Percentiles rank a stretch among this genome's conserved stretches.
Evolutionary conservation across 352 stramenopile species (phyloP).

Genomic region (Phytophthora cryptogea): DNA sequence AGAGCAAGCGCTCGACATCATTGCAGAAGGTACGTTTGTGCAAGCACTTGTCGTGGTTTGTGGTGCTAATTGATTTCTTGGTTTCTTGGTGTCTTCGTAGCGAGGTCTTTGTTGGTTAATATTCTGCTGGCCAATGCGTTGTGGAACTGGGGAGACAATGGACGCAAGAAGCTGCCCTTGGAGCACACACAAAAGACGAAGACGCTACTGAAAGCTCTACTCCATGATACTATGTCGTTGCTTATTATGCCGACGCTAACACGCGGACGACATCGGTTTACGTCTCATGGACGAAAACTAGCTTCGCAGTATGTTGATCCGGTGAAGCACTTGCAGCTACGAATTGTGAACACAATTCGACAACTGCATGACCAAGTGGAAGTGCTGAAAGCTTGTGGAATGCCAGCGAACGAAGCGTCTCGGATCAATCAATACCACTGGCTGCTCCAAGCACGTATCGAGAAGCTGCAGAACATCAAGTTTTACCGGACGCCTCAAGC

Average conservation of each 20-base stretch:
- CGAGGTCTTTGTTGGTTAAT: constrained; percentile 71
- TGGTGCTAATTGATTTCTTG: background rate
- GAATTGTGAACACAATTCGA: constrained; percentile 60
- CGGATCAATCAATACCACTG: constrained; percentile 90
- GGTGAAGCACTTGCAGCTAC: constrained; percentile 57
- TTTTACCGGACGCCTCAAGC: constrained; percentile 88
- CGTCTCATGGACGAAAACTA: constrained; percentile 46
- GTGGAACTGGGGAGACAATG: constrained; percentile 82
- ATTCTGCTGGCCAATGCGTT: constrained; percentile 79
- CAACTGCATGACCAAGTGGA: constrained; percentile 76
- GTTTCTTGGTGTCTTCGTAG: constrained; percentile 31
- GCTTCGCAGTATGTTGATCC: constrained; percentile 45
- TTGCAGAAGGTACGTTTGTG: constrained; percentile 57
- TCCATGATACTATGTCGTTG: constrained; percentile 52
- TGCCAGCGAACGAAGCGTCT: constrained; percentile 86
- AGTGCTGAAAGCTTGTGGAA: constrained; percentile 66
- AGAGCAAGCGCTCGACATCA: constrained; percentile 68
- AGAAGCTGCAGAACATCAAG: constrained; percentile 88
- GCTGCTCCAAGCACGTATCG: constrained; percentile 80
- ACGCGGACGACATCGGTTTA: constrained; percentile 75
- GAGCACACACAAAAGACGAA: constrained; percentile 67
- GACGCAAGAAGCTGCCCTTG: constrained; percentile 52
- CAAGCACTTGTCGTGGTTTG: background rate
- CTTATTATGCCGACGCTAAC: constrained; percentile 73
- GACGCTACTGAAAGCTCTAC: constrained; percentile 45